Base-by-base conservation (phyloP, 2,329 filamentous ascomycete species). In the Ophiosphaerella herpotricha region DNA sequence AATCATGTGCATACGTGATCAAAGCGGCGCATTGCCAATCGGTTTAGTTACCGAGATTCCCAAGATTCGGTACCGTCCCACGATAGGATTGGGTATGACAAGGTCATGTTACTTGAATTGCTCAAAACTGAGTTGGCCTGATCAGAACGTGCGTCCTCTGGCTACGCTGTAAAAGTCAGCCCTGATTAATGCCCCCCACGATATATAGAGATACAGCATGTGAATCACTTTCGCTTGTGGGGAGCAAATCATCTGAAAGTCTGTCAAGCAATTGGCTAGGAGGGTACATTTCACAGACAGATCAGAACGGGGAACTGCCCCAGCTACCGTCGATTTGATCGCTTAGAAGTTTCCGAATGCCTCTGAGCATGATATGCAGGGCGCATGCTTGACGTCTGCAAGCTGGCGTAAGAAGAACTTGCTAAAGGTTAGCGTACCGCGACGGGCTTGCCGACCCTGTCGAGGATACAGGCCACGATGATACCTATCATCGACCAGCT, bases 261-360 rank as follows among this genome's bases (percentile, higher is more conserved):
- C 39, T 34, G 39, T 48, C 48, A 55, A 53, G 41, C 26, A 55
- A 58, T 41, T 16, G 45, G 60, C 35, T 35, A 54, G 26, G 65
- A 62, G 64, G 52, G 61, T 53, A 49, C 66, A 68, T 70, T 69
- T 66, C 58, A 53, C 37, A 52, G 47, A 33, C 48, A 37, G 47
- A 42, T 54, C 50, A 34, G 38, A 43, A 48, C 42, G 46, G 54
- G 54, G 37, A 18, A 50, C 39, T 23, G 14, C 31, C 45, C 45
- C 54, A 39, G 39, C 32, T 53, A 51, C 56, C 52, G 50, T 60
- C 51, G 46, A 50, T 54, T 57, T 49, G 64, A 64, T 68, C 65
- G 43, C 39, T 63, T 64, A 67, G 68, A 68, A 69, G 63, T 61
- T 68, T 65, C 67, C 66, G 61, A 66, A 50, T 21, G 40, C 55